phyloP scores from a whole-genome alignment of 257 asterid genomes.

The Solanum raphanifolium region DNA sequence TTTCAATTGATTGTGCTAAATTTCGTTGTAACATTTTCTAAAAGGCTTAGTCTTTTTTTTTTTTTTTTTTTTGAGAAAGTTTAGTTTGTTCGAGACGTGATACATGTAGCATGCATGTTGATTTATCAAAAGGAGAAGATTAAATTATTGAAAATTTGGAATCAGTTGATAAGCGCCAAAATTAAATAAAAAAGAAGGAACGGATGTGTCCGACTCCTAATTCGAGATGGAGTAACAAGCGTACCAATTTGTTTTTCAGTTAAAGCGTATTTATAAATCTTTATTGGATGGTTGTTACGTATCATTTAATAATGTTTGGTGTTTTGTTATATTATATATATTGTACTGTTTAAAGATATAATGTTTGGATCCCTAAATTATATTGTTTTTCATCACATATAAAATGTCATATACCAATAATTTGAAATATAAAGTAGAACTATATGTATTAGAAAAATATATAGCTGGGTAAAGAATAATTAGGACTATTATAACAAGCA shows the following conservation, averaged over 20 bases:
- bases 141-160: not conserved
- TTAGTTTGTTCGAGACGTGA: not conserved
- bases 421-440: not conserved
- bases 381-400: fast-evolving
- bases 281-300: not conserved
- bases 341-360: fast-evolving
- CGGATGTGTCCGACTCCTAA: not conserved
- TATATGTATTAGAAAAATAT: too few species aligned
- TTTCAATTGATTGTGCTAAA: too few species aligned
- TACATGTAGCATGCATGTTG: not conserved
- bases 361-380: too few species aligned
- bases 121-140: not conserved
- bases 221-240: not conserved
- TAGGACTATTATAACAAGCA: too few species aligned
- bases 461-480: too few species aligned
- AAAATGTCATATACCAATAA: not conserved
- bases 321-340: too few species aligned
- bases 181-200: not conserved
- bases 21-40: not conserved
- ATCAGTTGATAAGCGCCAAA: not conserved
- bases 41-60: not conserved
- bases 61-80: too few species aligned
- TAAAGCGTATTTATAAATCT: not conserved
- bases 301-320: not conserved
- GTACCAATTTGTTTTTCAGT: not conserved